Evolutionary conservation across 495 filamentous ascomycete species (phyloP), one percentile per base, ranked within the genome.

Genomic region (Neurospora sp.): DNA sequence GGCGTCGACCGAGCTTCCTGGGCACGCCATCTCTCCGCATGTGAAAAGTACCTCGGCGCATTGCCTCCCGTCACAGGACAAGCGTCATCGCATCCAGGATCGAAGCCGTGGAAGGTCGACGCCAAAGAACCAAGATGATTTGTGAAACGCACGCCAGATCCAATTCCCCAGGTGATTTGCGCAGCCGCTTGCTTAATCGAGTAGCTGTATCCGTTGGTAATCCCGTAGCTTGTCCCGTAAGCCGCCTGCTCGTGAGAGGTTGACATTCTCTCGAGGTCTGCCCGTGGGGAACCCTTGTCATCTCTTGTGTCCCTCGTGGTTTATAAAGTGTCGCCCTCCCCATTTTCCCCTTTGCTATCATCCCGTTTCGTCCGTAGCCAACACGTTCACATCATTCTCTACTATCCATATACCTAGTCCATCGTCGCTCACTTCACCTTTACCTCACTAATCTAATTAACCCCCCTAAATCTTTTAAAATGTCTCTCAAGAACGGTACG

Each of bases 401-500:
- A 23, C 46, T 49, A 14, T 60, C 14, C 54, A 35, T 66, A 66
- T 66, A 66, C 54, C 6, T 11, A 9, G 31, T 66, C 54, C 54
- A 66, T 35, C 14, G 23, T 66, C 27, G 27, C 14, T 66, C 54
- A 66, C 54, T 66, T 66, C 14, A 37, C 27, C 23, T 62, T 31
- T 62, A 35, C 49, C 10, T 60, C 20, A 27, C 11, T 60, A 14
- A 62, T 62, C 27, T 31, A 31, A 62, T 16, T 12, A 31, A 72
- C 72, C 70, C 70, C 71, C 72, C 20, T 11, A 40, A 69, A 76
- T 42, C 40, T 31, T 70, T 38, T 82, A 90, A 75, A 74, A 96
- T 96, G 93, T 89, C 92, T 90, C 88, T 96, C 83, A 93, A 92
- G 85, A 90, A 91, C 85, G 88, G 93, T 93, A 88, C 60, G 83